Evolutionary conservation across 2,329 filamentous ascomycete species (phyloP).

Genomic region (Exophiala lecanii-corni): DNA sequence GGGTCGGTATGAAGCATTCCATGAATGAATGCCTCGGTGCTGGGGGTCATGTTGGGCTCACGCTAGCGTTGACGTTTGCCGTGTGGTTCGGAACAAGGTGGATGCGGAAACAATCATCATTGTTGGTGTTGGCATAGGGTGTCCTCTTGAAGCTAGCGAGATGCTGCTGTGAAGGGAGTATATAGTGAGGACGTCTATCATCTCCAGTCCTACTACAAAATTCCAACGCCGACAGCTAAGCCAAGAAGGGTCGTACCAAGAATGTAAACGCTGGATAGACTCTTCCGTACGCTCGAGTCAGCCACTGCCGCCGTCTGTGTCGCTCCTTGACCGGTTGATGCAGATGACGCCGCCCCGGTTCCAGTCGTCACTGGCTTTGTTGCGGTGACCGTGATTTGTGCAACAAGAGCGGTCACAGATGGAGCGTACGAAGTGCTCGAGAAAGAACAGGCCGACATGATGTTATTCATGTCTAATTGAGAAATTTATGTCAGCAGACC

Average conservation of each 20-base stretch:
- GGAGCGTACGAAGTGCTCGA: neutral
- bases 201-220: neutral
- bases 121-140: neutral
- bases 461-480: neutral
- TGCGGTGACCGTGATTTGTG: neutral
- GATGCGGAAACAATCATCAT: slow-evolving; percentile 1
- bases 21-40: too few relatives aligned
- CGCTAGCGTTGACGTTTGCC: too few relatives aligned
- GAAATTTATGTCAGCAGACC: neutral
- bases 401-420: neutral
- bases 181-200: neutral
- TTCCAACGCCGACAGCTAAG: neutral
- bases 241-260: neutral
- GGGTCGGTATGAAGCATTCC: too few relatives aligned
- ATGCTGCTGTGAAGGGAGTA: neutral
- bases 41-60: too few relatives aligned
- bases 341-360: neutral
- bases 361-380: neutral
- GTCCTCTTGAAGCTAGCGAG: neutral
- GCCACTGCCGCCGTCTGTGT: neutral
- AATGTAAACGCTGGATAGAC: neutral
- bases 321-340: neutral
- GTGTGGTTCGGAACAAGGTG: neutral
- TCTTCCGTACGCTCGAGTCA: neutral
- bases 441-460: neutral